Evolutionary conservation across 2,329 filamentous ascomycete species (phyloP).

Genomic region (Claviceps sp.): DNA sequence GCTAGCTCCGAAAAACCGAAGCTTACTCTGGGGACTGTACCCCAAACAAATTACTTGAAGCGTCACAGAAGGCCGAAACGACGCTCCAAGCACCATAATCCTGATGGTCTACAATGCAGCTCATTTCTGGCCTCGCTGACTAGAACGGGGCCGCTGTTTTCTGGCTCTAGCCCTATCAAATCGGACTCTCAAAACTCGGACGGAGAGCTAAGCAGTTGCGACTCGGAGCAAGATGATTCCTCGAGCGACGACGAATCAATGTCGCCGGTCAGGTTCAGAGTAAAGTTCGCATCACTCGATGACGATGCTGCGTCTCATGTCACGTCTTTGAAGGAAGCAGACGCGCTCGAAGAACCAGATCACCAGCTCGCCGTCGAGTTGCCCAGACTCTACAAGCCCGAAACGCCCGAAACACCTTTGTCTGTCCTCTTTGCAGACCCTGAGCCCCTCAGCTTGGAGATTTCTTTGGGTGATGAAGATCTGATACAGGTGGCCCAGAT

Average conservation of each 20-base stretch:
- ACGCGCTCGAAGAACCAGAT: slow-evolving; percentile 31
- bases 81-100: slow-evolving; percentile 16
- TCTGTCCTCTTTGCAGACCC: slow-evolving; percentile 45
- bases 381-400: slow-evolving; percentile 32
- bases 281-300: slow-evolving; percentile 28
- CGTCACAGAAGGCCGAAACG: slow-evolving; percentile 30
- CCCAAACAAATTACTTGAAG: slow-evolving; percentile 34
- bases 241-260: slow-evolving; percentile 34
- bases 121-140: slow-evolving; percentile 16
- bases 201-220: slow-evolving; percentile 34
- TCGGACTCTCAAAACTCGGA: slow-evolving; percentile 26
- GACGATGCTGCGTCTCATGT: slow-evolving; percentile 41
- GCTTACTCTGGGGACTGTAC: slow-evolving; percentile 21
- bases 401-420: slow-evolving; percentile 35
- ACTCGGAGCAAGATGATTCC: slow-evolving; percentile 43
- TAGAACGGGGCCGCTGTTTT: slow-evolving; percentile 13
- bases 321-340: slow-evolving; percentile 36
- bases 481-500: slow-evolving; percentile 56
- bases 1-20: slow-evolving; percentile 17
- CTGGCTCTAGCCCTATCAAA: slow-evolving; percentile 23
- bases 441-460: slow-evolving; percentile 35
- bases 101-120: slow-evolving; percentile 9
- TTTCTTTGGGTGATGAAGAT: slow-evolving; percentile 41
- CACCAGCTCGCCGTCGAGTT: slow-evolving; percentile 36
- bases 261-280: slow-evolving; percentile 35